These are phyloP conservation scores for Canavalia gladiata DNA, from an alignment of 306 rosid species.

Conservation along the genomic window DNA sequence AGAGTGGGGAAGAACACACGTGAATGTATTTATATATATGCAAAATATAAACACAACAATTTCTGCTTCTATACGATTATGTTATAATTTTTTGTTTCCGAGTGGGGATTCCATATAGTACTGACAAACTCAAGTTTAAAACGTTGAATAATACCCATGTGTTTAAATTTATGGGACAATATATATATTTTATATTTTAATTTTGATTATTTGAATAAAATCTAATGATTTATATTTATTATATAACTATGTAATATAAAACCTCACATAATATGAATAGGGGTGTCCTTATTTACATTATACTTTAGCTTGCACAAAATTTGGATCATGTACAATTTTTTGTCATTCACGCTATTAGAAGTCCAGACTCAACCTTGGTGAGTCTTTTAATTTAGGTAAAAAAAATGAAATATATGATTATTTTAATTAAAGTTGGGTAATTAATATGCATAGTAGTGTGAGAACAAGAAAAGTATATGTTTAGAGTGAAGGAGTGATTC, in stretches of 20 bases:
- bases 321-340: background rate
- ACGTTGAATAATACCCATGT: no score
- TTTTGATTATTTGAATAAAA: no score
- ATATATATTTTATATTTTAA: no score
- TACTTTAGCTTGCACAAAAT: background rate
- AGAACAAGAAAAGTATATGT: background rate
- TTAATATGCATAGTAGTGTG: background rate
- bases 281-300: no score
- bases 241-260: no score
- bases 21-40: conserved; percentile 22
- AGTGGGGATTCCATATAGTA: no score
- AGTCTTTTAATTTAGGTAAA: background rate
- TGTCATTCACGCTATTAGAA: background rate
- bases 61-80: background rate
- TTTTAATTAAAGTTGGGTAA: background rate
- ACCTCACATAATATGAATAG: no score
- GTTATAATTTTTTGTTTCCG: background rate
- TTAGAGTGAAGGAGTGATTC: background rate
- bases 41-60: background rate
- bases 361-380: background rate
- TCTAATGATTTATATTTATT: no score
- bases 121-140: no score
- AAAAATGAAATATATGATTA: background rate
- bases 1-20: background rate
- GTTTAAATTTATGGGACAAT: no score